Evolutionary conservation across 768 basidiomycete genomes (phyloP).

Genomic region (Hydnum rufescens): DNA sequence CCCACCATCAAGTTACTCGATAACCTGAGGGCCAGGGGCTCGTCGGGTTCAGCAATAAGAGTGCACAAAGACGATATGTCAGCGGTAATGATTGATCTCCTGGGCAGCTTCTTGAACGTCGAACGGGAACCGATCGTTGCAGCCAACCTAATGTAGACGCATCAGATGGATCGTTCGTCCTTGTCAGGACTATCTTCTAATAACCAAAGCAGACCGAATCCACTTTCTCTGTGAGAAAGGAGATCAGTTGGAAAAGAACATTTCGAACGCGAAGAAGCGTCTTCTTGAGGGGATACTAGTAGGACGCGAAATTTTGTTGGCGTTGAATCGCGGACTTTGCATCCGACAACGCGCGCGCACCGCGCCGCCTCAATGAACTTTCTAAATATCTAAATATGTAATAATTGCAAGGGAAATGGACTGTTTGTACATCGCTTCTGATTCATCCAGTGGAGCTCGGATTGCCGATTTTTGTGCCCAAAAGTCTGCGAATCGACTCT

Average conservation of each 20-base stretch:
- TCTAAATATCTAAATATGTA: too few relatives aligned
- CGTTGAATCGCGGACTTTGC: too few relatives aligned
- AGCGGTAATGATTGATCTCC: slow-evolving; percentile 64
- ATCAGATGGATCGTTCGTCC: slow-evolving; percentile 1
- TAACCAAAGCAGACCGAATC: slow-evolving; percentile 77
- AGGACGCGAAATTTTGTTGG: too few relatives aligned
- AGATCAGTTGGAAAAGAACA: slow-evolving; percentile 84
- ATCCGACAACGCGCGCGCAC: too few relatives aligned
- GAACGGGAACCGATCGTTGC: slow-evolving; percentile 79
- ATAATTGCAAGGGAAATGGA: too few relatives aligned
- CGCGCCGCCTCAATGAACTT: too few relatives aligned
- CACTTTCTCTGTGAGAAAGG: slow-evolving; percentile 61
- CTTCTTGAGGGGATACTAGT: too few relatives aligned
- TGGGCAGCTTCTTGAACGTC: slow-evolving; percentile 66
- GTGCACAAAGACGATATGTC: slow-evolving; percentile 67
- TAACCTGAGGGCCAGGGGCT: slow-evolving; percentile 69
- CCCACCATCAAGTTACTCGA: slow-evolving; percentile 84
- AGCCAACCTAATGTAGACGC: slow-evolving; percentile 42
- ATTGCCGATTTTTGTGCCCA: too few relatives aligned
- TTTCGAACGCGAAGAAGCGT: too few relatives aligned
- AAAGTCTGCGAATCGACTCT: too few relatives aligned
- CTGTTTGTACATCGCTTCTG: too few relatives aligned
- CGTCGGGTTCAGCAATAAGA: slow-evolving; percentile 61
- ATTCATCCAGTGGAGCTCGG: too few relatives aligned
- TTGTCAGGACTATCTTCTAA: not conserved